A percentile compares a stretch with the other conserved stretches of the same genome.
Evolutionary conservation across 139 green algal species (phyloP).

Genomic region (Closterium sp.): DNA sequence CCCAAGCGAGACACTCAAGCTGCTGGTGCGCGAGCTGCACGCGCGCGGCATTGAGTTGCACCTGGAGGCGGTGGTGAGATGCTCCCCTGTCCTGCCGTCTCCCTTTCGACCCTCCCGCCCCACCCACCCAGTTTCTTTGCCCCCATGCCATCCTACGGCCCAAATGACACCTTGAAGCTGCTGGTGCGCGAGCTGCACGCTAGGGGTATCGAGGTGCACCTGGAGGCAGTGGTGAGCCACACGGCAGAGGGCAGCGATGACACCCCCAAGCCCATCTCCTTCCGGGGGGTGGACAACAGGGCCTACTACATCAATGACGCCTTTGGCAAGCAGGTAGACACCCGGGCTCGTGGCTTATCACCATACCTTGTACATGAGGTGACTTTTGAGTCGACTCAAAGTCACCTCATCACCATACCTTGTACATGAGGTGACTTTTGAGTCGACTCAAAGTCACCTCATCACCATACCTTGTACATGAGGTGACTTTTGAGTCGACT

Average conservation of each 20-base stretch:
- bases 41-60: conserved; percentile 83
- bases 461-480: too few species aligned
- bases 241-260: conserved; percentile 94
- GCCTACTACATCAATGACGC: conserved; percentile 92
- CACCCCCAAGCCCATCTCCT: conserved; percentile 77
- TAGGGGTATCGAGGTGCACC: conserved; percentile 83
- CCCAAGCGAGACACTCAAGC: conserved; percentile 80
- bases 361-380: too few species aligned
- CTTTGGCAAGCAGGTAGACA: conserved; percentile 52
- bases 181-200: conserved; percentile 83
- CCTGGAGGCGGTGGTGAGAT: conserved; percentile 96
- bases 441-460: too few species aligned
- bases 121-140: conserved; percentile 74
- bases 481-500: too few species aligned
- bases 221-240: conserved; percentile 99
- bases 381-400: too few species aligned
- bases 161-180: conserved; percentile 80
- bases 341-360: too few species aligned
- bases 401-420: too few species aligned
- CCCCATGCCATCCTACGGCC: conserved; percentile 79
- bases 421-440: too few species aligned
- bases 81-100: neutral
- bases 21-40: conserved; percentile 82
- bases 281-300: conserved; percentile 94
- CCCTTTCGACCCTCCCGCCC: neutral